These are phyloP conservation scores for Priceomyces haplophilus DNA, from an alignment of 805 yeast species.

Conservation along the genomic window DNA sequence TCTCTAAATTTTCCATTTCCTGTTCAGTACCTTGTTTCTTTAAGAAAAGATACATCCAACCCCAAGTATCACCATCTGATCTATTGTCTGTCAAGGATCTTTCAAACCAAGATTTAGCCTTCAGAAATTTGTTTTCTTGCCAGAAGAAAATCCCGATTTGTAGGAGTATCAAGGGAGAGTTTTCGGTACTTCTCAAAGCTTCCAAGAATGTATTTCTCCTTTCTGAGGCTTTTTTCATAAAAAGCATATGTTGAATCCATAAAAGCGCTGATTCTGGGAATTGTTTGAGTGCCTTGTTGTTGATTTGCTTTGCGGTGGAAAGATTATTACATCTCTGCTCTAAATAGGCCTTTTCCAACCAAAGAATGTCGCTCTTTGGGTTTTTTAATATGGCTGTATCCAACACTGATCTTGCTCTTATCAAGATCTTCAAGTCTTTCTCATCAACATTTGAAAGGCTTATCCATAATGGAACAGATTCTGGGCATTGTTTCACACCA, in stretches of 20 bases:
- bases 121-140: constrained; percentile 57
- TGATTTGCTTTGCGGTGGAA: constrained; percentile 50
- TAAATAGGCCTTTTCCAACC: constrained; percentile 55
- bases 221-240: constrained; percentile 46
- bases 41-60: constrained; percentile 54
- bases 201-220: constrained; percentile 59
- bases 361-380: constrained; percentile 49
- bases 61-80: constrained; percentile 75
- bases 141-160: constrained; percentile 68
- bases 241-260: constrained; percentile 62
- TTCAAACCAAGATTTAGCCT: constrained; percentile 73
- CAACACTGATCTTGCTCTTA: constrained; percentile 67
- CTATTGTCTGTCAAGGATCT: constrained; percentile 56
- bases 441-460: constrained; percentile 48
- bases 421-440: constrained; percentile 32
- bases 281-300: constrained; percentile 56
- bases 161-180: constrained; percentile 54
- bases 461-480: constrained; percentile 52
- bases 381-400: constrained; percentile 61
- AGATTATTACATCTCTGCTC: constrained; percentile 52
- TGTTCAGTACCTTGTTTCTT: constrained; percentile 35
- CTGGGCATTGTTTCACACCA: constrained; percentile 51
- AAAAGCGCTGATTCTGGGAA: constrained; percentile 58
- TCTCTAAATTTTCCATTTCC: constrained; percentile 35
- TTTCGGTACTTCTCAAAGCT: constrained; percentile 66